A percentile compares a stretch with the other conserved stretches of the same genome.
These are phyloP conservation scores for Hanseniaspora taiwanica DNA, from an alignment of 805 yeast genomes.

Conservation along the genomic window DNA sequence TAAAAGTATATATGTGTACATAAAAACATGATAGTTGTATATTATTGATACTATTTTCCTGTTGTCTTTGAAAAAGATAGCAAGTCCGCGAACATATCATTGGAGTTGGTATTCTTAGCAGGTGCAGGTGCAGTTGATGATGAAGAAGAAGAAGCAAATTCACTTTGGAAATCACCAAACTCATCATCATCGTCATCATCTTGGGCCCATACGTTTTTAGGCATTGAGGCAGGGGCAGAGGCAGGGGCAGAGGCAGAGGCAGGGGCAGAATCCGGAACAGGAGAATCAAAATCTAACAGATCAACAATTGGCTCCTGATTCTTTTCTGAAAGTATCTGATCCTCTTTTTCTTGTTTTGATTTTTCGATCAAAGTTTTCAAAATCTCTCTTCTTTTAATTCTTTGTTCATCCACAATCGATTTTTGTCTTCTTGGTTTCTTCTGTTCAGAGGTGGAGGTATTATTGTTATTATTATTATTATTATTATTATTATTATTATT, in stretches of 20 bases:
- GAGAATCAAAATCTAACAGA: slow-evolving; percentile 18
- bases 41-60: no score
- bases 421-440: slow-evolving; percentile 6
- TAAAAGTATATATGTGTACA: no score
- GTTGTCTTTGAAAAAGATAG: slow-evolving; percentile 21
- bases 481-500: neutral
- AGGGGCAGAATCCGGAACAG: neutral
- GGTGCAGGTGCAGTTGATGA: neutral
- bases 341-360: slow-evolving; percentile 22
- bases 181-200: slow-evolving; percentile 23
- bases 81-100: slow-evolving; percentile 20
- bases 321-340: slow-evolving; percentile 9
- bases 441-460: neutral
- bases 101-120: slow-evolving; percentile 6
- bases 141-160: slow-evolving; percentile 3
- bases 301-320: slow-evolving; percentile 15
- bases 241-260: slow-evolving; percentile 1
- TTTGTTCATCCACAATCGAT: slow-evolving; percentile 21
- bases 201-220: slow-evolving; percentile 5
- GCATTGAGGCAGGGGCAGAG: neutral
- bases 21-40: no score
- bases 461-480: neutral
- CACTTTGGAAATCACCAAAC: slow-evolving; percentile 26
- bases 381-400: slow-evolving; percentile 26
- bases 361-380: slow-evolving; percentile 22